Percentiles rank a stretch among this genome's conserved stretches.
phyloP scores from a whole-genome alignment of 1,284 basidiomycete genomes.

The Leccinum solheimii region DNA sequence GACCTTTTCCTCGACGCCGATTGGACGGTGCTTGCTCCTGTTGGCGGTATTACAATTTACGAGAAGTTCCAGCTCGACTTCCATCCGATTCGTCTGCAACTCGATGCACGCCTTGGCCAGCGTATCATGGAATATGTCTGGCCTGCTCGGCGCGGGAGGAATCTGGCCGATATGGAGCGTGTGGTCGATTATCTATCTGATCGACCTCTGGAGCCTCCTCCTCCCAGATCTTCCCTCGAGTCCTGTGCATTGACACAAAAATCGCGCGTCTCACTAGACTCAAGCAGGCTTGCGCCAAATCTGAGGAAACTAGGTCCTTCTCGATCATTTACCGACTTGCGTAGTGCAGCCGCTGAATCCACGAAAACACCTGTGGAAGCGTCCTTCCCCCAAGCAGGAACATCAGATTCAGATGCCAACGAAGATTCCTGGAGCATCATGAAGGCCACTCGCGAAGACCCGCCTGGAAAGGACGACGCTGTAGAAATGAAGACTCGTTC shows the following conservation, averaged over 20 bases:
- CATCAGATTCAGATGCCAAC: constrained; percentile 24
- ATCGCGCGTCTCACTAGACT: constrained; percentile 34
- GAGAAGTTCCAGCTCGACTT: constrained; percentile 81
- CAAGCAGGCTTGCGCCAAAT: constrained; percentile 32
- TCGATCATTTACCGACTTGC: constrained; percentile 70
- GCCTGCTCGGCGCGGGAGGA: constrained; percentile 59
- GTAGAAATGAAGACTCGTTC: constrained; percentile 77
- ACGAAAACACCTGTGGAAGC: constrained; percentile 25
- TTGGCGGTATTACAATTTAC: constrained; percentile 93
- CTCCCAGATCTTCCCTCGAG: constrained; percentile 45
- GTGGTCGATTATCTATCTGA: constrained; percentile 21
- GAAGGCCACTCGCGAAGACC: constrained; percentile 25
- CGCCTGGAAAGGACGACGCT: constrained; percentile 50
- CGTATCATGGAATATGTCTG: constrained; percentile 91
- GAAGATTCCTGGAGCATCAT: constrained; percentile 27
- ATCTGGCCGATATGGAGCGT: constrained; percentile 21
- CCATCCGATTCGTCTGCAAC: constrained; percentile 86
- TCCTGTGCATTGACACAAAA: constrained; percentile 40
- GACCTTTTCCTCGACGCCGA: constrained; percentile 69
- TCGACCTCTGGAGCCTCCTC: constrained; percentile 15
- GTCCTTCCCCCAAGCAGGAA: constrained; percentile 17
- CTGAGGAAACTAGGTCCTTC: constrained; percentile 57
- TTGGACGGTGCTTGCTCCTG: constrained; percentile 84
- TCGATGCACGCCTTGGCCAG: constrained; percentile 81
- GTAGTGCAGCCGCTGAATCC: constrained; percentile 45